Conservation (phyloP, 768 basidiomycete genomes). For the Rhodotorula kratochvilovae region DNA sequence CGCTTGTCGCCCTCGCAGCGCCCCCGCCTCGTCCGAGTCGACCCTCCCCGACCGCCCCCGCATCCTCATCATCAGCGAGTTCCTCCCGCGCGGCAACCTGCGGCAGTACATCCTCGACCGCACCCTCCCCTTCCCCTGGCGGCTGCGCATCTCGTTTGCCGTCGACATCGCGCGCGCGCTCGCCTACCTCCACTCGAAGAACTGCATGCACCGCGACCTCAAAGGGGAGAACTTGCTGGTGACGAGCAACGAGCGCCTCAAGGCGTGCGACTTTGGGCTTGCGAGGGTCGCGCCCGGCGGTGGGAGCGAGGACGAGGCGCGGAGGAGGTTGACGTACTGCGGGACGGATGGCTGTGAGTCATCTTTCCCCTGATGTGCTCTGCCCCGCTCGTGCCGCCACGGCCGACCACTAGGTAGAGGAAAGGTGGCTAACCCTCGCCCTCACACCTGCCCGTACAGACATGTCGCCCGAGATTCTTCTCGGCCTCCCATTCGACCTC, state of each 20-base stretch:
- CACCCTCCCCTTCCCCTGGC: slow-evolving; percentile 61
- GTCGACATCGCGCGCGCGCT: slow-evolving; percentile 89
- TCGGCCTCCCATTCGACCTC: slow-evolving; percentile 85
- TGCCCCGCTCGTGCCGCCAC: too few species aligned
- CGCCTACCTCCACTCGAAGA: slow-evolving; percentile 93
- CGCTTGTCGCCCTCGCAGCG: neutral
- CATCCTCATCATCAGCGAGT: slow-evolving; percentile 93
- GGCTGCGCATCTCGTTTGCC: slow-evolving; percentile 86
- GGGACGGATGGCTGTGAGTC: slow-evolving; percentile 30
- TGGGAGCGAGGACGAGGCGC: slow-evolving; percentile 73
- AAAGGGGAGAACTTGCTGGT: slow-evolving; percentile 98
- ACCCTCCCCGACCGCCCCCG: slow-evolving; percentile 56
- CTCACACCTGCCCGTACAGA: neutral
- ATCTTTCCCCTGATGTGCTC: too few species aligned
- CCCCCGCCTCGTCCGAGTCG: slow-evolving; percentile 1
- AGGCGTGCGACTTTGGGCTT: slow-evolving; percentile 98
- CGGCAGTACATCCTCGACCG: slow-evolving; percentile 80
- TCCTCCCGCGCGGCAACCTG: slow-evolving; percentile 68
- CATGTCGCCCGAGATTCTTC: slow-evolving; percentile 92
- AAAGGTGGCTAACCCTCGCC: too few species aligned
- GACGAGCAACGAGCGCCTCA: slow-evolving; percentile 85
- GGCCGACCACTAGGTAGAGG: too few species aligned
- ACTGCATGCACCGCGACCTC: slow-evolving; percentile 66
- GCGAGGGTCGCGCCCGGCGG: slow-evolving; percentile 76
- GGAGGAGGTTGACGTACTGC: slow-evolving; percentile 41